Percentiles rank a stretch among this genome's conserved stretches.
Evolutionary conservation across 2,329 filamentous ascomycete species (phyloP).

Genomic region (Fusarium buxicola): DNA sequence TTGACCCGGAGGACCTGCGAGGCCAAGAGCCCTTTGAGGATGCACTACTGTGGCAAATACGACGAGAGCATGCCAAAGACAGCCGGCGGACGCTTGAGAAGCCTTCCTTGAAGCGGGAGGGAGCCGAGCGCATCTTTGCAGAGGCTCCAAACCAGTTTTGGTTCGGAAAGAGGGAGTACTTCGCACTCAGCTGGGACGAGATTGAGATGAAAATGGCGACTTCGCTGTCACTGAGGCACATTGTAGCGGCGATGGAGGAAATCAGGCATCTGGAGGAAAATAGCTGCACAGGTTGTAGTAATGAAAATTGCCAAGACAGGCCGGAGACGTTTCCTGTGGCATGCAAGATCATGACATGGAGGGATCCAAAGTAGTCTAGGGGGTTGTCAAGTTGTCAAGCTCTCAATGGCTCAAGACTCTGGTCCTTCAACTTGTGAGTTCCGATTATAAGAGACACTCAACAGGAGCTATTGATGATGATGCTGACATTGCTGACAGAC

Average conservation of each 20-base stretch:
- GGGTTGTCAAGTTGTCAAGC: too few species aligned
- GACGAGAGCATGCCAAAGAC: background rate
- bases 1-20: background rate
- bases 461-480: background rate
- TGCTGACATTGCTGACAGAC: too few species aligned
- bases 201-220: background rate
- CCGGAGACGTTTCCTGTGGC: background rate
- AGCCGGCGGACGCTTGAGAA: constrained; percentile 1
- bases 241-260: background rate
- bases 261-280: background rate
- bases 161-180: background rate
- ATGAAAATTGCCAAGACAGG: background rate
- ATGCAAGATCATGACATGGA: constrained; percentile 10
- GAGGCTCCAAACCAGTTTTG: background rate
- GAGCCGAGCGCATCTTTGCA: background rate
- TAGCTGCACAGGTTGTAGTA: background rate
- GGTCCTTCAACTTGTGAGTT: too few species aligned
- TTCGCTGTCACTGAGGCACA: background rate
- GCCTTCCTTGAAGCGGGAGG: background rate
- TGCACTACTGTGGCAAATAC: background rate
- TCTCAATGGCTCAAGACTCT: too few species aligned
- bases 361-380: background rate
- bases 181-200: background rate
- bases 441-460: too few species aligned
- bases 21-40: background rate